Base-by-base conservation (phyloP, 179 eudicot species). In the Silene vulgaris region DNA sequence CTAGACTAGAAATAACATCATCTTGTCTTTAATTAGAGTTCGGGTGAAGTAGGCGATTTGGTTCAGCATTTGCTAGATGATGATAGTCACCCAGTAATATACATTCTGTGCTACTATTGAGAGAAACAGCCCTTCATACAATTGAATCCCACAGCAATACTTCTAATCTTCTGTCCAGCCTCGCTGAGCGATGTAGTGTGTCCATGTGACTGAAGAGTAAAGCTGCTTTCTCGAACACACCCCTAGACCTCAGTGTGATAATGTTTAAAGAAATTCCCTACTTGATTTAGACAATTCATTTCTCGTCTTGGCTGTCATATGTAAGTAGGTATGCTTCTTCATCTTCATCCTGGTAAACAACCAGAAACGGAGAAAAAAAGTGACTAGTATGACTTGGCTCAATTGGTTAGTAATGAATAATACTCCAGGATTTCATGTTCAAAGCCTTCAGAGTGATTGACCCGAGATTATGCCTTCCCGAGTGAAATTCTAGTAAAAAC, bases 261-360 rank as follows among this genome's bases (percentile, higher is more conserved):
- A 43, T 16, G 3, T 6, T 28, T 65, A 3, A 65, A 13, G 4
- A 5, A 26, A 43, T 30, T 48, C 29, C 62, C 65, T 35, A 35
- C 8, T 69, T 52, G 17, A 29, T 52, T 64, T 5, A 64, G 65
- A 52, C 52, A 68, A 29, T 72, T n/a, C 59, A 71, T 23, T 57
- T 79, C 74, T 81, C 87, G 29, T 80, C 81, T 21, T 75, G 83
- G 75, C 81, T 80, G 69, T 83, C 82, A 48, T 88, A 88, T 65
- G 78, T 75, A 72, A 61, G 85, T 66, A 88, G 77, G 77, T 86
- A 86, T 5, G 87, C 86, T 74, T 85, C 90, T 85, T 89, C 91
- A 75, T 67, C 89, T 66, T 82, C 92, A 72, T 84, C 89, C 86
- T 89, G 75, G 17, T 20, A 1, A 57, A 37, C n/a, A 40, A 20